Evolutionary conservation across 495 filamentous ascomycete genomes (phyloP).

Genomic region (Trichoderma reesei): DNA sequence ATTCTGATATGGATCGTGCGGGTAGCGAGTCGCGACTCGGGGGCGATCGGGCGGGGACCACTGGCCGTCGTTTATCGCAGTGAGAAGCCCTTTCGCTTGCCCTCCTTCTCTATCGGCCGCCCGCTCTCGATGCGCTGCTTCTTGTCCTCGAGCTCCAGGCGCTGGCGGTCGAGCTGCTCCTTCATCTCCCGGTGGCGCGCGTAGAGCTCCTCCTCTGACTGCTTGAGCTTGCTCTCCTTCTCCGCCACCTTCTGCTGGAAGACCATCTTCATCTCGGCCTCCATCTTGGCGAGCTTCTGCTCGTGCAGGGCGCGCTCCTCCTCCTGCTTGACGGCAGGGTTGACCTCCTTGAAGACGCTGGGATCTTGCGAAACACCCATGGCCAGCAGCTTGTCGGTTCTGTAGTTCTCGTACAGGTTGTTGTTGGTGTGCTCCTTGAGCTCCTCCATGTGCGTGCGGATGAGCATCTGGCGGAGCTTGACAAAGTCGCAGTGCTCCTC

Average conservation of each 20-base stretch:
- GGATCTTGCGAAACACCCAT: slow-evolving; percentile 99
- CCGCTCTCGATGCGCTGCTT: slow-evolving; percentile 87
- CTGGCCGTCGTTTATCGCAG: slow-evolving; percentile 57
- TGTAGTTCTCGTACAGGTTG: slow-evolving; percentile 96
- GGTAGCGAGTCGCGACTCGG: slow-evolving; percentile 13
- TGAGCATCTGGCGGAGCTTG: slow-evolving; percentile 98
- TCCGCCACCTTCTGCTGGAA: slow-evolving; percentile 99
- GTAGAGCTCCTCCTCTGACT: slow-evolving; percentile 98
- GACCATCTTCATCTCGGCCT: slow-evolving; percentile 99
- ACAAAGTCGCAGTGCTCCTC: slow-evolving; percentile 99
- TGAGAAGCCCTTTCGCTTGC: slow-evolving; percentile 95
- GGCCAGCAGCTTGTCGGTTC: slow-evolving; percentile 93
- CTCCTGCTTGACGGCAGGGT: slow-evolving; percentile 99
- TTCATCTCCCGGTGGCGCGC: slow-evolving; percentile 99
- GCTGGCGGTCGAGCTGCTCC: slow-evolving; percentile 92
- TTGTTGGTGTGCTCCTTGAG: slow-evolving; percentile 99
- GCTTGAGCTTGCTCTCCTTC: slow-evolving; percentile 98
- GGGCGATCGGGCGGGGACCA: slow-evolving; percentile 11
- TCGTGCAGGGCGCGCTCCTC: slow-evolving; percentile 96
- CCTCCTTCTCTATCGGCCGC: slow-evolving; percentile 91
- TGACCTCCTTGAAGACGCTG: slow-evolving; percentile 99
- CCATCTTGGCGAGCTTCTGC: slow-evolving; percentile 99
- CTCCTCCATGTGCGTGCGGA: slow-evolving; percentile 99
- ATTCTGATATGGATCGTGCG: slow-evolving; percentile 37
- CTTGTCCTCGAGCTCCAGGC: slow-evolving; percentile 93